These are phyloP conservation scores for Mortierella claussenii DNA, from an alignment of 192 early-diverging fungal genomes.

Conservation along the genomic window DNA sequence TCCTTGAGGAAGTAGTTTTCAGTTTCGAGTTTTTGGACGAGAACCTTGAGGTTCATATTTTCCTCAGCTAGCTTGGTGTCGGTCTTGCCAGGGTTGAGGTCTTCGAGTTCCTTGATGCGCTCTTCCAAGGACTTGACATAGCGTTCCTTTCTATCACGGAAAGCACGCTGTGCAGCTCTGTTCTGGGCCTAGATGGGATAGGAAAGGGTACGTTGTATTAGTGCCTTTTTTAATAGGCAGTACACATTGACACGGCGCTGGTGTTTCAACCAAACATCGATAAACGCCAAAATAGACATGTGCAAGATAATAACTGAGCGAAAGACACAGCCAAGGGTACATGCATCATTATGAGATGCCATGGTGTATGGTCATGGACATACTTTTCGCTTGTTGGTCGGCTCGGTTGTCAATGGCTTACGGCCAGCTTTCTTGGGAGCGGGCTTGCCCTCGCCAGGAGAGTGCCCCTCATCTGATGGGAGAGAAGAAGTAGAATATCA, in stretches of 20 bases:
- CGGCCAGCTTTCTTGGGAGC: conserved; percentile 69
- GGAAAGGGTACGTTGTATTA: not conserved
- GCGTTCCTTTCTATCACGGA: conserved; percentile 88
- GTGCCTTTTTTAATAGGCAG: not conserved
- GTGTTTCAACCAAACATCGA: not conserved
- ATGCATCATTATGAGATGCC: too few species aligned
- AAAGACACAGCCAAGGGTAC: not conserved
- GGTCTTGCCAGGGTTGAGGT: conserved; percentile 58
- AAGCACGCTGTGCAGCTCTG: conserved; percentile 85
- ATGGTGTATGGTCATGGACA: too few species aligned
- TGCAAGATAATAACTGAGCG: not conserved
- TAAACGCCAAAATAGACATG: not conserved
- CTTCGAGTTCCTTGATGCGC: conserved; percentile 76
- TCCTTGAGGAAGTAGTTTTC: conserved; percentile 67
- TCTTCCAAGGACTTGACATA: conserved; percentile 86
- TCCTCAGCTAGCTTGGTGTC: conserved; percentile 55
- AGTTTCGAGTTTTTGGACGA: conserved; percentile 60
- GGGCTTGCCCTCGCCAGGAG: conserved; percentile 53
- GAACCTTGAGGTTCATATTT: conserved; percentile 58
- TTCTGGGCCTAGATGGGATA: conserved; percentile 70
- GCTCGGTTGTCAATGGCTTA: conserved; percentile 70
- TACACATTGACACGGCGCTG: not conserved
- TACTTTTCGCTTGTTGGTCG: conserved; percentile 54
- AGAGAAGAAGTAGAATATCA: not conserved
- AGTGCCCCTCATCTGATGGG: conserved; percentile 33